Percentiles rank a stretch among this genome's conserved stretches.
Evolutionary conservation across 768 basidiomycete genomes (phyloP).

Genomic region (Lentinus brumalis): DNA sequence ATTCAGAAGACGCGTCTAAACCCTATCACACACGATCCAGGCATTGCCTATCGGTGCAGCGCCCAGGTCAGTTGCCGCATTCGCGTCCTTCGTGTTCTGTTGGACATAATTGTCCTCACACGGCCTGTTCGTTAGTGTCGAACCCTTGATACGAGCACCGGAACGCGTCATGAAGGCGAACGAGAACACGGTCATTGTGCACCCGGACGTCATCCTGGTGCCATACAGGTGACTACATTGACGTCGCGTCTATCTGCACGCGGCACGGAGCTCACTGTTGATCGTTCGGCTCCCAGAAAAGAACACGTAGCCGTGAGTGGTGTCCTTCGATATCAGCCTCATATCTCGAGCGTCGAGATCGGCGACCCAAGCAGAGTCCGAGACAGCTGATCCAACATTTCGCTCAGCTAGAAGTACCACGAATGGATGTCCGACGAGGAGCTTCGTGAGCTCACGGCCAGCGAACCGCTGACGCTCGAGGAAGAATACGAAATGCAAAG

Average conservation of each 20-base stretch:
- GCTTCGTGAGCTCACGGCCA: conserved; percentile 77
- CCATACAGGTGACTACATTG: conserved; percentile 61
- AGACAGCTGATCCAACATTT: neutral
- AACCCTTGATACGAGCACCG: neutral
- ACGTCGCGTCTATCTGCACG: neutral
- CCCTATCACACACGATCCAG: neutral
- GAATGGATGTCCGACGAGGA: conserved; percentile 84
- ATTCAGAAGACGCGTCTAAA: neutral
- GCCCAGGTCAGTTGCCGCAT: too few relatives aligned
- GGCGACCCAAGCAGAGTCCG: neutral
- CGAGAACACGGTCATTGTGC: conserved; percentile 63
- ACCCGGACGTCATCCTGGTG: conserved; percentile 69
- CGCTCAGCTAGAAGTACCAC: conserved; percentile 66
- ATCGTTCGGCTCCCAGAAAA: conserved; percentile 23
- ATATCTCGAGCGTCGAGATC: neutral
- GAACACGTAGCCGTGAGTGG: conserved; percentile 43
- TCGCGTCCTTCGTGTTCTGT: too few relatives aligned
- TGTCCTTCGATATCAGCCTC: conserved; percentile 1
- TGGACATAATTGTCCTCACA: too few relatives aligned
- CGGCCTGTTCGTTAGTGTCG: too few relatives aligned
- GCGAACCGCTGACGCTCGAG: conserved; percentile 76
- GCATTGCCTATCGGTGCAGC: too few relatives aligned
- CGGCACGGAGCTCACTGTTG: neutral
- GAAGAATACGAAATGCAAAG: conserved; percentile 92
- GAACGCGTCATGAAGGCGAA: conserved; percentile 60